Conservation (phyloP, 1,139 yeast genomes). For the Taiozyma sp. region DNA sequence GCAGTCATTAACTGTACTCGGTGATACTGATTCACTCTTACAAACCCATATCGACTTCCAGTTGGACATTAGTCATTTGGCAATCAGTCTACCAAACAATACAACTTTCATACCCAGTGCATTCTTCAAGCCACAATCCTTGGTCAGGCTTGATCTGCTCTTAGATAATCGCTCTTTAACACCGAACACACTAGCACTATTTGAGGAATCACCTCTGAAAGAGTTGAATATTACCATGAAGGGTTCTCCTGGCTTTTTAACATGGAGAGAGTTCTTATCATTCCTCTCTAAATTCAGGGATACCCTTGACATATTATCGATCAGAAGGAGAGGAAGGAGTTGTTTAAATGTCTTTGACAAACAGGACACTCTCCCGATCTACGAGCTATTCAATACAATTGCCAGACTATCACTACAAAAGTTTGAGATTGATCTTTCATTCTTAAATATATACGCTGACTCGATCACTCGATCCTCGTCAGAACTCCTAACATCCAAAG, state of each 20-base stretch:
- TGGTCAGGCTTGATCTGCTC: slow-evolving; percentile 15
- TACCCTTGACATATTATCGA: slow-evolving; percentile 1
- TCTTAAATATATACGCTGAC: neutral
- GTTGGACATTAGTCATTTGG: neutral
- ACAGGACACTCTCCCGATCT: neutral
- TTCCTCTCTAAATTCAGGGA: slow-evolving; percentile 3
- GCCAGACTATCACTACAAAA: neutral
- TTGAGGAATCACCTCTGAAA: slow-evolving; percentile 2
- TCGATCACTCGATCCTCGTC: neutral
- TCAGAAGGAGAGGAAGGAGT: neutral
- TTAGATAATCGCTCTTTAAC: slow-evolving; percentile 6
- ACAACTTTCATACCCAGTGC: slow-evolving; percentile 2
- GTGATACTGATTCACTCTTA: slow-evolving; percentile 1
- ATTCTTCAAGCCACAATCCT: neutral
- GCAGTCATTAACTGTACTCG: slow-evolving; percentile 13
- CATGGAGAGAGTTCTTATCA: neutral
- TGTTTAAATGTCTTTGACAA: neutral
- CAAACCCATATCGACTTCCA: neutral
- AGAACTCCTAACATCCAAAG: neutral
- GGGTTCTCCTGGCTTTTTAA: neutral
- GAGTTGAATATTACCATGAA: slow-evolving; percentile 11
- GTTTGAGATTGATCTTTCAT: neutral
- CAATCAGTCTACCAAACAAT: neutral
- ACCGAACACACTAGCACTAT: neutral
- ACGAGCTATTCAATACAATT: neutral